Conservation (phyloP, 805 yeast genomes). For the Starmerella sp. region DNA sequence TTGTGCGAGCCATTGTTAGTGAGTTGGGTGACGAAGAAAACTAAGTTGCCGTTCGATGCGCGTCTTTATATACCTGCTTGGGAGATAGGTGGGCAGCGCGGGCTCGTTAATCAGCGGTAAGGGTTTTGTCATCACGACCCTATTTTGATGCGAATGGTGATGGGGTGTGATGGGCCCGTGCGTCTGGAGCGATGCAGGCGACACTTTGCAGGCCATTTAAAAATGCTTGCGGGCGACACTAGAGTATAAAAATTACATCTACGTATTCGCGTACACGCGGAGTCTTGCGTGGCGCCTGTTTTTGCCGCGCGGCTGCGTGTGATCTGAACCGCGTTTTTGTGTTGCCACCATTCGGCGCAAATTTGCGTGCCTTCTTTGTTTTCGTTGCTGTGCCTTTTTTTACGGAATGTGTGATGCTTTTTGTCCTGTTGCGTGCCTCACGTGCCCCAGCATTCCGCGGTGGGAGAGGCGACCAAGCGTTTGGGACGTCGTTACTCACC, state of each 20-base stretch:
- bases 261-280: background rate
- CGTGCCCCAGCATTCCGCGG: background rate
- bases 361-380: background rate
- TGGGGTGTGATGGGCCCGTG: background rate
- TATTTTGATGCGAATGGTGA: background rate
- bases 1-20: slow-evolving; percentile 29
- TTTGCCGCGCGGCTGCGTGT: background rate
- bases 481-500: background rate
- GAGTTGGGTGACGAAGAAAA: background rate
- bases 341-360: background rate
- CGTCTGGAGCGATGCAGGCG: background rate
- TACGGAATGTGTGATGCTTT: background rate
- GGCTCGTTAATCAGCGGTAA: background rate
- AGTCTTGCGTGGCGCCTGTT: background rate
- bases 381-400: background rate
- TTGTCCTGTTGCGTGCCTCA: background rate
- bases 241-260: background rate
- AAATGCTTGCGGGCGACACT: background rate
- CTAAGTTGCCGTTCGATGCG: background rate
- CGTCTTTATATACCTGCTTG: slow-evolving; percentile 3
- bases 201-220: background rate
- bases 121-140: slow-evolving; percentile 1
- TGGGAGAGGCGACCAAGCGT: background rate
- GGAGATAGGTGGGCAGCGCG: slow-evolving; percentile 1
- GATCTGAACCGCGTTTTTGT: background rate